A percentile compares a stretch with the other conserved stretches of the same genome.
Evolutionary conservation across 2,329 filamentous ascomycete genomes (phyloP).

Genomic region (Hypoxylon sp.): DNA sequence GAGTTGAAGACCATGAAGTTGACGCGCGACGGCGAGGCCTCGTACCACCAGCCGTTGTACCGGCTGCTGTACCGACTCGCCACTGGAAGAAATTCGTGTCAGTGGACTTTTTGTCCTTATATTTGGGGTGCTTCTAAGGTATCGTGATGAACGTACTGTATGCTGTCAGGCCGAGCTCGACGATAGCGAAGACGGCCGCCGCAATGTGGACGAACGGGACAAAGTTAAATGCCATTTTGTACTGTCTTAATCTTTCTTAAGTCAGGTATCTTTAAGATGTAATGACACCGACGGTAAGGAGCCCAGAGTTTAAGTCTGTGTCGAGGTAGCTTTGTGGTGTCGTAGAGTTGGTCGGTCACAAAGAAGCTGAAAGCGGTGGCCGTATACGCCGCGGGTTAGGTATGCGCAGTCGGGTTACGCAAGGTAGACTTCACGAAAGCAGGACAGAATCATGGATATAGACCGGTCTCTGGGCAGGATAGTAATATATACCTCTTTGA

Average conservation of each 20-base stretch:
- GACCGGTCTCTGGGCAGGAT: background rate
- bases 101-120: background rate
- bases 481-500: background rate
- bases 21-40: slow-evolving; percentile 61
- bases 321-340: background rate
- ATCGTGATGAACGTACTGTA: slow-evolving; percentile 64
- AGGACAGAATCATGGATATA: background rate
- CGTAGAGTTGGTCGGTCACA: background rate
- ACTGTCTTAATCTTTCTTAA: background rate
- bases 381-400: background rate
- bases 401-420: background rate
- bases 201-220: slow-evolving; percentile 70
- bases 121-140: background rate
- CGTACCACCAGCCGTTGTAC: slow-evolving; percentile 35
- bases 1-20: slow-evolving; percentile 83
- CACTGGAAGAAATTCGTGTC: slow-evolving; percentile 52
- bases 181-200: slow-evolving; percentile 73
- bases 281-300: background rate
- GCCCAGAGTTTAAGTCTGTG: background rate
- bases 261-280: background rate
- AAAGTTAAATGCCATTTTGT: slow-evolving; percentile 60
- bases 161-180: slow-evolving; percentile 77
- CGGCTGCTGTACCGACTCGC: slow-evolving; percentile 56
- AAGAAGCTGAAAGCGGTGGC: background rate
- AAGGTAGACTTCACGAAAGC: background rate